Conservation (phyloP, 2,329 filamentous ascomycete genomes). For the Cordyceps farinosa region DNA sequence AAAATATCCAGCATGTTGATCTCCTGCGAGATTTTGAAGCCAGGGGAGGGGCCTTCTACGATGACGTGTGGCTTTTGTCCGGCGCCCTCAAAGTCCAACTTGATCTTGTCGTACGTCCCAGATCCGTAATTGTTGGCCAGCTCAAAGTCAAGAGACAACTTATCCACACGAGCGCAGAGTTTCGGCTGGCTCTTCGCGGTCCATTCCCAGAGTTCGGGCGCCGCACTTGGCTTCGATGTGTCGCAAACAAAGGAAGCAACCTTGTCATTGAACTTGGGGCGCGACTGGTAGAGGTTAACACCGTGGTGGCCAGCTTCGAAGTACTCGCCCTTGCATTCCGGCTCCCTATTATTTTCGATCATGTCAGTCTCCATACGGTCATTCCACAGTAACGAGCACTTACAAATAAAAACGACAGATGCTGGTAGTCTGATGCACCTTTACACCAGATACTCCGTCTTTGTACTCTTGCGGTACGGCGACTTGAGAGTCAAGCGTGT, state of each 20-base stretch:
- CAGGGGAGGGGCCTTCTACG: not conserved
- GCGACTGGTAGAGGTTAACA: not conserved
- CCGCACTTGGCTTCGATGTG: not conserved
- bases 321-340: not conserved
- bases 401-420: conserved; percentile 3
- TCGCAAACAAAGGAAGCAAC: not conserved
- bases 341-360: not conserved
- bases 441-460: not conserved
- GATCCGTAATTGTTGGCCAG: not conserved
- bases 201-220: not conserved
- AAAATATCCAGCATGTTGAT: not conserved
- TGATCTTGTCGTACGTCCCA: conserved; percentile 1
- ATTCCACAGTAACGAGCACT: not conserved
- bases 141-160: not conserved
- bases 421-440: not conserved
- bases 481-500: not conserved
- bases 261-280: not conserved
- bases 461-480: not conserved
- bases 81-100: not conserved
- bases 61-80: not conserved
- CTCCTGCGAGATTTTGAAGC: not conserved
- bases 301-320: not conserved
- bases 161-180: not conserved
- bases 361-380: not conserved
- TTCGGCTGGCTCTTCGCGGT: not conserved